Conservation (phyloP, 2,329 filamentous ascomycete species). For the Aphanocladium album region DNA sequence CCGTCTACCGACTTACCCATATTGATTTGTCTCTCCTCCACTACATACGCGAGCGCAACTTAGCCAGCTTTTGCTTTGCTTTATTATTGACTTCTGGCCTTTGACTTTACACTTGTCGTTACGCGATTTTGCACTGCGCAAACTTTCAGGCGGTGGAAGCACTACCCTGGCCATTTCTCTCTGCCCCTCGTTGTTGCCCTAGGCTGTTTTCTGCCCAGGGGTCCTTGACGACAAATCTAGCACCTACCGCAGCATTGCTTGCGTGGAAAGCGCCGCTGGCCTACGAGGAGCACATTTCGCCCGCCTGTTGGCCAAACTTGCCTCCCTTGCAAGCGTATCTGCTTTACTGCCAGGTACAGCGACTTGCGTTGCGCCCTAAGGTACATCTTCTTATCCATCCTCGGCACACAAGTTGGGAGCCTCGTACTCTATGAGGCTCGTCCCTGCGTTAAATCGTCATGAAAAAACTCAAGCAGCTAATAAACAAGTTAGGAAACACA, state of each 20-base stretch:
- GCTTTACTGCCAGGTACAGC: background rate
- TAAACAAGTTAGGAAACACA: background rate
- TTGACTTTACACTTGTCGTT: background rate
- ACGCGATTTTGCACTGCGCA: background rate
- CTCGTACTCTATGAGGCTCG: background rate
- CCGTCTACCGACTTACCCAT: background rate
- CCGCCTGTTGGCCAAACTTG: background rate
- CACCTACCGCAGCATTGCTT: background rate
- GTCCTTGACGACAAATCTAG: background rate
- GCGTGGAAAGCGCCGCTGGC: slow-evolving; percentile 5
- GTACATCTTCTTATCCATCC: slow-evolving; percentile 1
- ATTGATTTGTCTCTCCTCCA: background rate
- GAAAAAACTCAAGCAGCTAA: slow-evolving; percentile 11
- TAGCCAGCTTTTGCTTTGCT: background rate
- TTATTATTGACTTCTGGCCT: background rate
- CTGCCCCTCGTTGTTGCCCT: slow-evolving; percentile 3
- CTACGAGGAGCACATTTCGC: background rate
- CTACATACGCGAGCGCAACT: slow-evolving; percentile 6
- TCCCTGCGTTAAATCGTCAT: background rate
- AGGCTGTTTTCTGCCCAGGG: background rate
- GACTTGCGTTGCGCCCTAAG: background rate
- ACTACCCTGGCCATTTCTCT: background rate
- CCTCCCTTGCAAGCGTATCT: background rate
- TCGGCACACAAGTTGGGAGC: background rate
- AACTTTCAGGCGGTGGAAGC: background rate